Evolutionary conservation across 345 rosid genomes (phyloP).

Genomic region (Sisymbrium irio): DNA sequence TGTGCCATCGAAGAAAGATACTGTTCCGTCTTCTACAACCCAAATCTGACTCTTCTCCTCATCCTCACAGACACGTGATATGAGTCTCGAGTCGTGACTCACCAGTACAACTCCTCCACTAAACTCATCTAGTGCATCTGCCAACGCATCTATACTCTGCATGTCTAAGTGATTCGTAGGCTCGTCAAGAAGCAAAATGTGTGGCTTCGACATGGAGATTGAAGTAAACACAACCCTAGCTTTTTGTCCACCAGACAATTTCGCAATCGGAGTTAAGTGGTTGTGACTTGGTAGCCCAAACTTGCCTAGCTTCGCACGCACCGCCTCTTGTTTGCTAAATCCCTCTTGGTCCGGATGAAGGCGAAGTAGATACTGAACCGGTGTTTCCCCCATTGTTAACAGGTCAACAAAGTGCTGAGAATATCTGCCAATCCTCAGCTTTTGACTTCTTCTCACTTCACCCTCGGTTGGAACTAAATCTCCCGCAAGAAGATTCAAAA

Average conservation of each 20-base stretch:
- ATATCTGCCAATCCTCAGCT: slow-evolving; percentile 87
- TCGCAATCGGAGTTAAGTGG: slow-evolving; percentile 83
- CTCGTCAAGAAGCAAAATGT: slow-evolving; percentile 81
- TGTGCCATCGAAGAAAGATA: slow-evolving; percentile 51
- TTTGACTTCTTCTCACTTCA: slow-evolving; percentile 81
- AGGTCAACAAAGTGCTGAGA: slow-evolving; percentile 97
- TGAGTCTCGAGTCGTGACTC: slow-evolving; percentile 91
- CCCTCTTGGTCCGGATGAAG: slow-evolving; percentile 98
- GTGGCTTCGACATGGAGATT: slow-evolving; percentile 91
- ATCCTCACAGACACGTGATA: slow-evolving; percentile 81
- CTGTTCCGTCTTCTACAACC: slow-evolving; percentile 91
- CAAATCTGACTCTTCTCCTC: slow-evolving; percentile 87
- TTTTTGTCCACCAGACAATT: slow-evolving; percentile 92
- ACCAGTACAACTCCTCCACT: slow-evolving; percentile 89
- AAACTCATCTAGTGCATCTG: slow-evolving; percentile 88
- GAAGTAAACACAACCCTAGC: slow-evolving; percentile 91
- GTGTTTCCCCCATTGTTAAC: slow-evolving; percentile 87
- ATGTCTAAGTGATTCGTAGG: slow-evolving; percentile 96
- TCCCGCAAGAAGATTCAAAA: slow-evolving; percentile 89
- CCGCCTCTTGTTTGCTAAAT: slow-evolving; percentile 92
- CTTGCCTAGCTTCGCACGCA: slow-evolving; percentile 92
- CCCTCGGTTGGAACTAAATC: slow-evolving; percentile 83
- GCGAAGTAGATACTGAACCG: slow-evolving; percentile 89
- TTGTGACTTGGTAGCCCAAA: slow-evolving; percentile 91
- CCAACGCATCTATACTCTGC: slow-evolving; percentile 96